These are phyloP conservation scores for Aristolochia fimbriata DNA, from an alignment of 164 flowering plant species.

Conservation along the genomic window DNA sequence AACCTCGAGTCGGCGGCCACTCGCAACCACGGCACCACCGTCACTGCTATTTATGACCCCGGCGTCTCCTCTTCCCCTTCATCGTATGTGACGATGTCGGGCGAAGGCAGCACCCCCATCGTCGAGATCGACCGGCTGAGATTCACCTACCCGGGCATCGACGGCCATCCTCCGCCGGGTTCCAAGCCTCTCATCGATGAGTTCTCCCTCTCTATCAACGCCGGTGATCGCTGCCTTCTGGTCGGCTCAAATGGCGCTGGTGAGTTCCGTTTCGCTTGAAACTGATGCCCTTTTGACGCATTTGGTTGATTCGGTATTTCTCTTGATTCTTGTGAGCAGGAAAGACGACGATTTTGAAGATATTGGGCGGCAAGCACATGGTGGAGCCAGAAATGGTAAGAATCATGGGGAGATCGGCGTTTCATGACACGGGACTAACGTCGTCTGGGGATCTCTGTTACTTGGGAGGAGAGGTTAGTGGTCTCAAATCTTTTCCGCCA, in stretches of 20 bases:
- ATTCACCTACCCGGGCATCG: slow-evolving; percentile 96
- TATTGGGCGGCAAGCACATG: slow-evolving; percentile 96
- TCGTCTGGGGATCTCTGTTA: slow-evolving; percentile 81
- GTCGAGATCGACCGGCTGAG: slow-evolving; percentile 54
- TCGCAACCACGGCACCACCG: too few species aligned
- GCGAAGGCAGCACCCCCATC: slow-evolving; percentile 3
- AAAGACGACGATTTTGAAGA: slow-evolving; percentile 92
- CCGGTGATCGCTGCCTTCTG: slow-evolving; percentile 86
- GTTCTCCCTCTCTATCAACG: slow-evolving; percentile 49
- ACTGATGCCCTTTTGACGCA: background rate
- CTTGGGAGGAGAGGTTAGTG: slow-evolving; percentile 87
- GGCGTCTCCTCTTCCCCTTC: background rate
- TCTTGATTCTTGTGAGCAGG: slow-evolving; percentile 26
- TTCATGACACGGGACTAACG: slow-evolving; percentile 79
- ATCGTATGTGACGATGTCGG: slow-evolving; percentile 4
- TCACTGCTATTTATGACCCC: too few species aligned
- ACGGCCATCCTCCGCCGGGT: slow-evolving; percentile 92
- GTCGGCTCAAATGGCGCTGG: slow-evolving; percentile 99
- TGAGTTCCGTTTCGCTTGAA: slow-evolving; percentile 8
- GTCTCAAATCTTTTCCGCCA: background rate
- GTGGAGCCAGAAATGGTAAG: slow-evolving; percentile 89
- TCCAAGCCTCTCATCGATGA: slow-evolving; percentile 63
- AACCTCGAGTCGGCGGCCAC: too few species aligned
- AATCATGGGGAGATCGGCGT: slow-evolving; percentile 87
- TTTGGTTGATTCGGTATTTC: background rate